Base-by-base conservation (phyloP, 1,284 basidiomycete genomes). In the Heterobasidion parviporum region DNA sequence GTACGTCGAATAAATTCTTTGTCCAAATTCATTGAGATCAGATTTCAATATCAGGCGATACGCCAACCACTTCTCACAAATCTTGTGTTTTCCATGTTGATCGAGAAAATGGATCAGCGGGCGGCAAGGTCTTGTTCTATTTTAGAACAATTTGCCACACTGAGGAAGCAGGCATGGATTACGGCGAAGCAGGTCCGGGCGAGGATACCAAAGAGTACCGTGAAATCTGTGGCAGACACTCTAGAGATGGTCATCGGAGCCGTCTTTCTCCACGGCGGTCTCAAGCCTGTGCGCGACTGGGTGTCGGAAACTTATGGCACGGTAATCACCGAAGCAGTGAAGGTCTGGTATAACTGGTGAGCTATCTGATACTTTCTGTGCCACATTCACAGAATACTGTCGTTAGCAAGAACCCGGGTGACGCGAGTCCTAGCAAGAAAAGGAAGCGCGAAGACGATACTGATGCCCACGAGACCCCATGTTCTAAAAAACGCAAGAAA, bases 171-270 rank as follows among this genome's bases (percentile, higher is more conserved):
- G 15, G 47, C 26, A 12, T n/a, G 26, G 26, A 26, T 15, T 20
- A 36, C 18, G 38, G 44, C 46, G 32, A 50, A 44, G 18, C 33
- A 41, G 38, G 38, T 41, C n/a, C 52, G 44, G 20, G 50, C 45
- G 1, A 53, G 38, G 26, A 45, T 57, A 10, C 12, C 14, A 26
- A 57, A 54, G 50, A 38, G 44, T 12, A 34, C 62, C 43, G 57
- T 66, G 18, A 70, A 70, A 59, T 59, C 62, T 9, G 67, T 65
- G 10, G 69, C 67, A 12, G 69, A 70, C 50, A 55, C 67, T 9
- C 67, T 70, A 54, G 69, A 71, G 57, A 67, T 67, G n/a, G 60
- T 67, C 15, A 63, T 69, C 16, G 68, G 62, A 15, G 63, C 64
- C 15, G 67, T 68, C 50, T 68, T 65, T 58, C 20, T 66, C 14